These are phyloP conservation scores for Fusarium continuum DNA, from an alignment of 2,329 filamentous ascomycete species.

Conservation along the genomic window DNA sequence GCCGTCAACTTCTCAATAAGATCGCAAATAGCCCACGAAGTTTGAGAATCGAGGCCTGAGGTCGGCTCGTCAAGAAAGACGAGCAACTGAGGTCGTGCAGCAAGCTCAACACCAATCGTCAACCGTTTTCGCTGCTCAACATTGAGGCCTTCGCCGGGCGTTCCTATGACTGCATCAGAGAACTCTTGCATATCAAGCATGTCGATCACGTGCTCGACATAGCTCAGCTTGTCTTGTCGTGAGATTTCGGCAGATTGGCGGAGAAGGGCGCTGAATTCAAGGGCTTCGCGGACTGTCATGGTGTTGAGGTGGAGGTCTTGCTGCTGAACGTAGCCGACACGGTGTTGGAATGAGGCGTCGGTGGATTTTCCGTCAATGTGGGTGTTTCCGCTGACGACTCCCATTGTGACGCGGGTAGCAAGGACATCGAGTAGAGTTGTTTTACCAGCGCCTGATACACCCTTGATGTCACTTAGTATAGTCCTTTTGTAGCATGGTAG, in stretches of 20 bases:
- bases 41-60: conserved; percentile 78
- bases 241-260: conserved; percentile 69
- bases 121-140: conserved; percentile 63
- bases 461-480: conserved; percentile 43
- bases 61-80: conserved; percentile 83
- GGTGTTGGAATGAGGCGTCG: conserved; percentile 71
- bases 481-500: accelerated
- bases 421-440: conserved; percentile 79
- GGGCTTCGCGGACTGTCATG: conserved; percentile 63
- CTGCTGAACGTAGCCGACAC: conserved; percentile 77
- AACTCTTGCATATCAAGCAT: conserved; percentile 64
- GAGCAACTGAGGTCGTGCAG: conserved; percentile 75
- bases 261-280: conserved; percentile 71
- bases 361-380: conserved; percentile 72
- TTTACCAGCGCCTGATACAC: conserved; percentile 78
- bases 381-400: conserved; percentile 76
- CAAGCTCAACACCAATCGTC: conserved; percentile 80
- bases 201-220: conserved; percentile 46
- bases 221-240: conserved; percentile 39
- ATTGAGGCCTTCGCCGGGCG: conserved; percentile 62
- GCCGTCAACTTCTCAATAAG: conserved; percentile 72
- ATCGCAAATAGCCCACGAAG: conserved; percentile 77
- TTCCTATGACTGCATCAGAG: conserved; percentile 67
- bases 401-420: conserved; percentile 77
- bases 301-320: conserved; percentile 77